phyloP scores from a whole-genome alignment of 2,329 filamentous ascomycete genomes.

The Fusarium sp. region DNA sequence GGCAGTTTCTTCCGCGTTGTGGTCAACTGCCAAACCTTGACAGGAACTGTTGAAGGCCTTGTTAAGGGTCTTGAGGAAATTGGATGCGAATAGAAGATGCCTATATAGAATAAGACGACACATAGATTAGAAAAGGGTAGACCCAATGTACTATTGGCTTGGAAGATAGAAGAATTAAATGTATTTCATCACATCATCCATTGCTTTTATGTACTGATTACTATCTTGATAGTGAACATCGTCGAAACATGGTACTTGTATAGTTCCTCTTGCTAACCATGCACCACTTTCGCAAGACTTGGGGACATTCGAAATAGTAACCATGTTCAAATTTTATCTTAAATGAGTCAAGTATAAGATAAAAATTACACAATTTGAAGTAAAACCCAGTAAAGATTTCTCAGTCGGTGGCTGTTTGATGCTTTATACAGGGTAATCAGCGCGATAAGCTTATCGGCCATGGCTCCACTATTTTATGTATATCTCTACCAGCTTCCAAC shows the following conservation, averaged over 20 bases:
- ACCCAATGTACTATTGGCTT: background rate
- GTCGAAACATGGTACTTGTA: background rate
- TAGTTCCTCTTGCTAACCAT: background rate
- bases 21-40: slow-evolving; percentile 66
- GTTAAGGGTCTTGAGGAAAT: slow-evolving; percentile 64
- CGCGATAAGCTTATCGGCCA: slow-evolving; percentile 32
- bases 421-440: slow-evolving; percentile 28
- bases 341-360: background rate
- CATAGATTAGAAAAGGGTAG: background rate
- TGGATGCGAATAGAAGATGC: slow-evolving; percentile 44
- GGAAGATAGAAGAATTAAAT: background rate
- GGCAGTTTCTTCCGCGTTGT: slow-evolving; percentile 71
- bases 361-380: background rate
- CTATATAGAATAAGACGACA: background rate
- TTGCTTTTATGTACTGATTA: background rate
- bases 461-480: slow-evolving; percentile 34
- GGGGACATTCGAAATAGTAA: background rate
- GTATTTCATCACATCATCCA: background rate
- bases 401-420: background rate
- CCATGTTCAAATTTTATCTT: too few relatives aligned
- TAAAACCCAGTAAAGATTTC: background rate
- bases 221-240: background rate
- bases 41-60: slow-evolving; percentile 63
- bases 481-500: slow-evolving; percentile 25
- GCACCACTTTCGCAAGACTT: background rate